Base-by-base conservation (phyloP, 2,329 filamentous ascomycete genomes). In the Torrubiellomyces zombiae region DNA sequence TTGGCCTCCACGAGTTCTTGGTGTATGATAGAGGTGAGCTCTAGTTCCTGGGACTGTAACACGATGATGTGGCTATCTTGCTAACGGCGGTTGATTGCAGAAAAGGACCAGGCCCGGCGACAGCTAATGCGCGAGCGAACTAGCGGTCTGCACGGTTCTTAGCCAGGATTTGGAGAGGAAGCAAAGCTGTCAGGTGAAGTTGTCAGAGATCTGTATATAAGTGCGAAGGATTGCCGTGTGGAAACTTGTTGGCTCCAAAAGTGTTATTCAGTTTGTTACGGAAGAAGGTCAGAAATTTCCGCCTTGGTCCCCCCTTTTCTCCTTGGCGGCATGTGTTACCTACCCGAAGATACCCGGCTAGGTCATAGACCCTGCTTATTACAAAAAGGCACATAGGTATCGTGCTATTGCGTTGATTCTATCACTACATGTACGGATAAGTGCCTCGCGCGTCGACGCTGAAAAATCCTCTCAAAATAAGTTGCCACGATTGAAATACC, bases 1-100 rank as follows among this genome's bases (percentile, higher is more conserved):
- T 68, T 34, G 86, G 66, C 32, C 63, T 98, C 42, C 81, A 95
- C 48, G 89, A 95, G 53, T 94, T 94, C 57, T 63, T 95, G 19
- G 33, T 40, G 14, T 35, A 34, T 19, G 48, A 51, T 20, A 36
- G 34, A 36, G 45, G 47, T 47, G 38, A 36, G 47, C 35, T 15
- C 10, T 23, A 5, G 7, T 9, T 9, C 7, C 2, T 12, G 13
- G n/a, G n/a, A n/a, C n/a, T n/a, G n/a, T n/a, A n/a, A n/a, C n/a
- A n/a, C n/a, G n/a, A n/a, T n/a, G n/a, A n/a, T n/a, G n/a, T n/a
- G n/a, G n/a, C n/a, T n/a, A n/a, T n/a, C 23, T 31, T 39, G 29
- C 48, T 64, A 38, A 64, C 43, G 27, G 7, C 1, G n/a, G 20
- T 7, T 23, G 12, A 23, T 16, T 18, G 43, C 36, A 77, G 75